A percentile compares a stretch with the other conserved stretches of the same genome.
These are phyloP conservation scores for Solanum acaule DNA, from an alignment of 257 asterid genomes.

Conservation along the genomic window DNA sequence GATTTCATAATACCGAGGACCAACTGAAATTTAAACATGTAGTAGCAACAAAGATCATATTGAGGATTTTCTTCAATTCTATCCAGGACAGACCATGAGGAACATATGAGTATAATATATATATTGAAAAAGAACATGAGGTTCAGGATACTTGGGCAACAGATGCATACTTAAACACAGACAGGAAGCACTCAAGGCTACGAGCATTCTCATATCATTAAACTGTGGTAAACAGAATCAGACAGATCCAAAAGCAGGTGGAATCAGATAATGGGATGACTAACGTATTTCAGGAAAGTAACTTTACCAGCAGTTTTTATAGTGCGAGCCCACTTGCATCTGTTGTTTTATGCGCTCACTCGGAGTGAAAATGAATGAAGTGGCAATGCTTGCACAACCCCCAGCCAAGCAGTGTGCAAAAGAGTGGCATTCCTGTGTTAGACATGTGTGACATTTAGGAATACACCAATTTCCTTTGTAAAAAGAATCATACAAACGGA, in stretches of 20 bases:
- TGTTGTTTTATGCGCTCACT: constrained; percentile 94
- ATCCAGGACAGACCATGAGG: background rate
- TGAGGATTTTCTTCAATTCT: background rate
- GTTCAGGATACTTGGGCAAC: background rate
- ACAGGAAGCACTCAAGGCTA: background rate
- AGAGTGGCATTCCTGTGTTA: constrained; percentile 62
- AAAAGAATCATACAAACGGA: background rate
- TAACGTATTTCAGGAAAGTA: background rate
- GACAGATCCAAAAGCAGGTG: background rate
- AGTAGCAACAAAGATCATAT: background rate
- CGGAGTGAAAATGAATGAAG: constrained; percentile 92
- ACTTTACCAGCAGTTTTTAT: constrained; percentile 72
- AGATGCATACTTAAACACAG: background rate
- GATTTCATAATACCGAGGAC: background rate
- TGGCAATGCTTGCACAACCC: constrained; percentile 89
- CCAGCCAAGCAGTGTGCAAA: constrained; percentile 89
- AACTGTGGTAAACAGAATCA: background rate
- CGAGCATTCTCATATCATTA: background rate
- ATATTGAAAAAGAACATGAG: background rate
- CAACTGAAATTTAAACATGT: background rate
- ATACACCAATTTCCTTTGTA: background rate
- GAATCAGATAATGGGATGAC: background rate
- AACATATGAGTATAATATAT: background rate
- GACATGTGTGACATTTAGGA: background rate
- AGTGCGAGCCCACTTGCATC: constrained; percentile 89